Percentiles rank a stretch among this genome's conserved stretches.
Conservation (phyloP, 1,284 basidiomycete species). For the Macrocystidia cucumis region DNA sequence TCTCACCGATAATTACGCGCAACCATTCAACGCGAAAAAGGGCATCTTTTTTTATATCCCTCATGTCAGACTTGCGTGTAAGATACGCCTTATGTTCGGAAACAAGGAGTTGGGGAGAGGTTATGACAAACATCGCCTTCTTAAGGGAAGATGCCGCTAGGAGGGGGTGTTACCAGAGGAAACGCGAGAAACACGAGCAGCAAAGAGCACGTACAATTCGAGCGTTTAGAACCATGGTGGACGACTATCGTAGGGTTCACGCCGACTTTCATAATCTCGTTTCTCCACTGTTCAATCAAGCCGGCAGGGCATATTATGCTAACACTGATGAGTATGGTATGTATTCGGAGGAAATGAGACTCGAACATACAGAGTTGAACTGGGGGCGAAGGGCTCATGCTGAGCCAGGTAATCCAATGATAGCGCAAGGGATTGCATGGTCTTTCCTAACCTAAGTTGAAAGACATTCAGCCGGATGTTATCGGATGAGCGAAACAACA, state of each 20-base stretch:
- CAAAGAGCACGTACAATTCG: no score
- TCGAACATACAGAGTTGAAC: conserved; percentile 66
- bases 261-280: conserved; percentile 79
- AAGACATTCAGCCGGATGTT: conserved; percentile 5
- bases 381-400: conserved; percentile 62
- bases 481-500: conserved; percentile 32
- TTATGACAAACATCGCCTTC: conserved; percentile 72
- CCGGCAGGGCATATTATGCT: conserved; percentile 82
- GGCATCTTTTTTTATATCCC: no score
- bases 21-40: conserved; percentile 82
- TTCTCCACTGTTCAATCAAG: conserved; percentile 88
- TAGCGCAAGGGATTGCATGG: conserved; percentile 83
- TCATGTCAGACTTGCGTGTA: no score
- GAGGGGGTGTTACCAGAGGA: conserved; percentile 4
- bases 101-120: conserved; percentile 76
- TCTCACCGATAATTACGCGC: conserved; percentile 75
- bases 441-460: conserved; percentile 78
- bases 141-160: conserved; percentile 55
- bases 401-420: conserved; percentile 74
- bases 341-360: conserved; percentile 2
- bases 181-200: no score
- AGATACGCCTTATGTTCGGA: no score
- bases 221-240: conserved; percentile 77
- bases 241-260: conserved; percentile 63
- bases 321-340: conserved; percentile 7